A percentile compares a stretch with the other conserved stretches of the same genome.
Evolutionary conservation across 1,284 basidiomycete genomes (phyloP).

Genomic region (Tausonia pullulans): DNA sequence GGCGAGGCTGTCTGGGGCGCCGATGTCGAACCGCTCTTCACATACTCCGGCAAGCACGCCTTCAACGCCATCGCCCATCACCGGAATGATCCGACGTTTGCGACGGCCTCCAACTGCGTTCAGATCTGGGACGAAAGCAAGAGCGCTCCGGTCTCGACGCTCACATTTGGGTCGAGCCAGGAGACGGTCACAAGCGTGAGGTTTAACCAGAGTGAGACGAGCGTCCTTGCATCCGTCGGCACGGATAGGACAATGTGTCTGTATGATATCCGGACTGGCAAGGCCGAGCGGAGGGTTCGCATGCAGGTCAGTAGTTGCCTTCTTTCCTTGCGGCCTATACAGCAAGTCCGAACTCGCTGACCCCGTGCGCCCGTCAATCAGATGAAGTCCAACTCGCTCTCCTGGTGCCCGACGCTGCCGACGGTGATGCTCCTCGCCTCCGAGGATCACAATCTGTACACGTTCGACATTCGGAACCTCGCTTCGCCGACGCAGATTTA

Average conservation of each 20-base stretch:
- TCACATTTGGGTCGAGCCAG: slow-evolving; percentile 68
- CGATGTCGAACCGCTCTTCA: slow-evolving; percentile 46
- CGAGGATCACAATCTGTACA: slow-evolving; percentile 97
- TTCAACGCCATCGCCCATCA: slow-evolving; percentile 96
- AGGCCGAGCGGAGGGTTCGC: slow-evolving; percentile 78
- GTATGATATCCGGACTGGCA: slow-evolving; percentile 91
- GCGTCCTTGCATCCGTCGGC: slow-evolving; percentile 84
- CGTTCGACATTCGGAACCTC: slow-evolving; percentile 88
- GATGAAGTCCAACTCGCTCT: slow-evolving; percentile 77
- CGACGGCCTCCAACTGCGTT: slow-evolving; percentile 83
- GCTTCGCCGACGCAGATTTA: slow-evolving; percentile 80
- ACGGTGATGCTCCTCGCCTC: slow-evolving; percentile 84
- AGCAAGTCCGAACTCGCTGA: not conserved
- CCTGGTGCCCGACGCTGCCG: slow-evolving; percentile 94
- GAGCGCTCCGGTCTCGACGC: slow-evolving; percentile 64
- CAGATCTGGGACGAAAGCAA: slow-evolving; percentile 98
- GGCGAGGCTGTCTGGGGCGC: slow-evolving; percentile 4
- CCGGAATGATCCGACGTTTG: slow-evolving; percentile 72
- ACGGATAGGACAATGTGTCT: slow-evolving; percentile 90
- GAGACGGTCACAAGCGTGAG: slow-evolving; percentile 79
- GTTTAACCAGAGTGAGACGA: slow-evolving; percentile 89
- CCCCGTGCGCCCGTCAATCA: slow-evolving; percentile 23
- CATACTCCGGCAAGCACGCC: slow-evolving; percentile 69
- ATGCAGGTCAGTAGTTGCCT: slow-evolving; percentile 56
- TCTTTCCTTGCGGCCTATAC: not conserved